Base-by-base conservation (phyloP, 163 green algal genomes). In the Coccomyxa subellipsoidea region DNA sequence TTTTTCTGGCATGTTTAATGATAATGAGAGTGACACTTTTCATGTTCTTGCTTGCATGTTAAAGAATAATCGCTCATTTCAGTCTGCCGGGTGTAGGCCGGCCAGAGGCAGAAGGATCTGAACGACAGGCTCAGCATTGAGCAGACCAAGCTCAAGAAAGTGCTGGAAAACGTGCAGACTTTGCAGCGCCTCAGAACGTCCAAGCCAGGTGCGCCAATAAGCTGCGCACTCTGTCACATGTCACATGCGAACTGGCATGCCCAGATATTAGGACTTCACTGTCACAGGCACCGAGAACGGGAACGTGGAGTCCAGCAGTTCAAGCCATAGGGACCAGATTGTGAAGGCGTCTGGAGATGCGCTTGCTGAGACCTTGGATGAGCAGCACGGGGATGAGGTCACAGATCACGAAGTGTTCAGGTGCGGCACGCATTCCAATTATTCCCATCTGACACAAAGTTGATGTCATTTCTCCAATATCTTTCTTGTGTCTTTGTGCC, bases 351-450 rank as follows among this genome's bases (percentile, higher is more conserved):
- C 79, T 4, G 87, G 88, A 0, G 95, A 98, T 83, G 92, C 91
- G n/a, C 78, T 98, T 47, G 93, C 93, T 0, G 91, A 92, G 82
- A 54, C 69, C 38, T 87, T 98, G 84, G 96, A 98, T 82, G 80
- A 79, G 32, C 78, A 89, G 78, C 83, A 89, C n/a, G 93, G 91
- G 12, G 82, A 76, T 29, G 78, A 76, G 7, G 92, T 98, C 7
- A 95, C 90, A 7, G 95, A 98, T 86, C 85, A 87, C 1, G 79
- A 82, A 34, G 96, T 99, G 69, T 99, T 94, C 84, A 85, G 84
- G 75, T 85, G 93, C 35, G 92, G 82, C 8, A 95, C 98, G 47
- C 47, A 27, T 12, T 59, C 47, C 47, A 12, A 59, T 8, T 59
- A 59, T 59, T 59, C 0, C 47, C 4, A 59, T 59, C n/a, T n/a